These are phyloP conservation scores for Tetracentron sinense DNA, from an alignment of 164 flowering plant species.

Conservation along the genomic window DNA sequence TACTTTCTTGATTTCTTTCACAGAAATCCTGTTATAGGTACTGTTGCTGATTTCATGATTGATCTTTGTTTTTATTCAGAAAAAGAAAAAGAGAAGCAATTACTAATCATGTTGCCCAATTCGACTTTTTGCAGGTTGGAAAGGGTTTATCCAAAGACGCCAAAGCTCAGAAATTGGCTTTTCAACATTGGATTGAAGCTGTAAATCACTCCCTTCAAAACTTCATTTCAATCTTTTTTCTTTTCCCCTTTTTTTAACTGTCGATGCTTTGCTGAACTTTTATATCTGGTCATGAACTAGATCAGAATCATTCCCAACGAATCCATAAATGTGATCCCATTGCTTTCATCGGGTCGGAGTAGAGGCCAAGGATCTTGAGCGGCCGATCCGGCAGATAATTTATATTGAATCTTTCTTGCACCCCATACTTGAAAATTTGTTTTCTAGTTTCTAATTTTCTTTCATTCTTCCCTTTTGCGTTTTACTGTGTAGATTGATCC, in stretches of 20 bases:
- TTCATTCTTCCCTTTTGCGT: neutral
- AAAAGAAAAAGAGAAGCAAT: neutral
- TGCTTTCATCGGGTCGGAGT: no score
- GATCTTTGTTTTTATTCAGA: neutral
- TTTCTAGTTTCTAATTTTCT: neutral
- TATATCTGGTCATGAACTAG: no score
- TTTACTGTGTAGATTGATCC: constrained; percentile 66
- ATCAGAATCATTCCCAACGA: no score
- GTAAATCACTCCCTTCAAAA: constrained; percentile 36
- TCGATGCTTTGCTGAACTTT: neutral
- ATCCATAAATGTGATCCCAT: no score
- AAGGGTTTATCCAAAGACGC: constrained; percentile 69
- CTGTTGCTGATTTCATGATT: neutral
- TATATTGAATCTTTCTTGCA: no score
- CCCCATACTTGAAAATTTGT: no score
- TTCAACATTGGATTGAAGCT: constrained; percentile 98
- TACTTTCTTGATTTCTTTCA: neutral
- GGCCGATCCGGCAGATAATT: no score
- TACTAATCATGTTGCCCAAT: neutral
- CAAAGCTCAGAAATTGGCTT: constrained; percentile 74
- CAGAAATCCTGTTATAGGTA: neutral
- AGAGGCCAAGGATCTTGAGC: no score
- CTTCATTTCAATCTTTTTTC: neutral
- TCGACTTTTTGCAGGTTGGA: constrained; percentile 52
- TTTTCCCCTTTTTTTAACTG: neutral